phyloP scores from a whole-genome alignment of 1,139 yeast species.

The Kodamaea derodonti region DNA sequence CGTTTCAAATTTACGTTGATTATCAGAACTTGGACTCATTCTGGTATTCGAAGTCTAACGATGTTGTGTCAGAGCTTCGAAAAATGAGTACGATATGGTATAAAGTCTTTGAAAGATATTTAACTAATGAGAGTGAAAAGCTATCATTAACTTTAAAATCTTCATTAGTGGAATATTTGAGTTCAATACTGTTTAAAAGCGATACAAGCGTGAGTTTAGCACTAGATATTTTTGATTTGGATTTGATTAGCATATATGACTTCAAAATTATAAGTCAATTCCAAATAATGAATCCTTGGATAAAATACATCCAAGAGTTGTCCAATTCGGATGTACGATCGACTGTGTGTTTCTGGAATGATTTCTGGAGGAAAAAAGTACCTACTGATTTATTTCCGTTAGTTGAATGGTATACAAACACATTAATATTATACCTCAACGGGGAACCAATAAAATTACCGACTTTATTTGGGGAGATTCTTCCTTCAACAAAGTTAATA shows the following conservation, averaged over 20 bases:
- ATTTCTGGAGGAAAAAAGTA: conserved; percentile 7
- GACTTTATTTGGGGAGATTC: conserved; percentile 11
- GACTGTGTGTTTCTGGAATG: conserved; percentile 4
- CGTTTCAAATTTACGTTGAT: conserved; percentile 13
- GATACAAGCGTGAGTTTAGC: background rate
- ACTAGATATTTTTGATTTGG: conserved; percentile 5
- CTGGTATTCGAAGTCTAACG: conserved; percentile 11
- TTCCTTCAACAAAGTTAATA: conserved; percentile 9
- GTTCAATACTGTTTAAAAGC: background rate
- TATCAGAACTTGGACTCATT: conserved; percentile 12
- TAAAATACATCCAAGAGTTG: conserved; percentile 5
- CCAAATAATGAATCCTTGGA: conserved; percentile 29
- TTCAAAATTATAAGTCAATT: conserved; percentile 23
- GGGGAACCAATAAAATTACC: conserved; percentile 13
- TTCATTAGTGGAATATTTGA: conserved; percentile 4
- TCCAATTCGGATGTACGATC: background rate
- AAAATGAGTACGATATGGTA: conserved; percentile 10
- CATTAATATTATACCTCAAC: conserved; percentile 12
- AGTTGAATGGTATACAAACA: conserved; percentile 26
- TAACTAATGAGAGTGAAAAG: conserved; percentile 4
- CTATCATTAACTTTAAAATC: background rate
- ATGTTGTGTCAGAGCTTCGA: conserved; percentile 2
- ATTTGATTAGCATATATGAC: conserved; percentile 5
- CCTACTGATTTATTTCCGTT: conserved; percentile 3
- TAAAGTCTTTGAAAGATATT: conserved; percentile 10